A percentile compares a stretch with the other conserved stretches of the same genome.
phyloP scores from a whole-genome alignment of 257 asterid genomes.

The Solanum sitiens region DNA sequence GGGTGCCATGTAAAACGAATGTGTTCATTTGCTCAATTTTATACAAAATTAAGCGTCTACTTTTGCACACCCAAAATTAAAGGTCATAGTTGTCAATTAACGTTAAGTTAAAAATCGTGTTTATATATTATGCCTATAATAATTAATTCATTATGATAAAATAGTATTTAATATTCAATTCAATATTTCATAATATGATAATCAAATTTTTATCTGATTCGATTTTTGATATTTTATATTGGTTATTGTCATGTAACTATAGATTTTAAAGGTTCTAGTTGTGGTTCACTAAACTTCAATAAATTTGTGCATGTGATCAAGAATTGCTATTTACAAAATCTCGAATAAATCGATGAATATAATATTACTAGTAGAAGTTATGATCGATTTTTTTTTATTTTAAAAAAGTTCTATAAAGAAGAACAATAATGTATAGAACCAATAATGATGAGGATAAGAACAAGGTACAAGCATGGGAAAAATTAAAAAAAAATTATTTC shows the following conservation, averaged over 20 bases:
- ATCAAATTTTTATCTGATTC: background rate
- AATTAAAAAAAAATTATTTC: background rate
- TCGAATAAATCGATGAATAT: background rate
- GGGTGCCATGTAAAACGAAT: too few relatives aligned
- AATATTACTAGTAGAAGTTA: background rate
- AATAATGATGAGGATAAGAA: background rate
- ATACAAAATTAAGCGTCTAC: too few relatives aligned
- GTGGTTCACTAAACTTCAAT: background rate
- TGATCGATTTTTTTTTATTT: background rate
- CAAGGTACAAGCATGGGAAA: background rate
- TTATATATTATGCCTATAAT: too few relatives aligned
- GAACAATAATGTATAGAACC: background rate
- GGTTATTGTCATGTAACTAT: background rate
- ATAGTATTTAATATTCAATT: background rate
- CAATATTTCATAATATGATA: background rate
- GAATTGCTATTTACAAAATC: background rate
- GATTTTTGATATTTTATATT: background rate
- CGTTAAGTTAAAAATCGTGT: rapidly evolving
- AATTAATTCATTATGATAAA: too few relatives aligned
- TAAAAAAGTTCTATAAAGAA: background rate
- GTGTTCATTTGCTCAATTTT: too few relatives aligned
- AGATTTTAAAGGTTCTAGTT: background rate
- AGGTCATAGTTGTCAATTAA: too few relatives aligned
- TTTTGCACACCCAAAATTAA: too few relatives aligned
- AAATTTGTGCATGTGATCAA: background rate